phyloP scores from a whole-genome alignment of 768 basidiomycete genomes.

The Chalciporus pseudorubinellus region DNA sequence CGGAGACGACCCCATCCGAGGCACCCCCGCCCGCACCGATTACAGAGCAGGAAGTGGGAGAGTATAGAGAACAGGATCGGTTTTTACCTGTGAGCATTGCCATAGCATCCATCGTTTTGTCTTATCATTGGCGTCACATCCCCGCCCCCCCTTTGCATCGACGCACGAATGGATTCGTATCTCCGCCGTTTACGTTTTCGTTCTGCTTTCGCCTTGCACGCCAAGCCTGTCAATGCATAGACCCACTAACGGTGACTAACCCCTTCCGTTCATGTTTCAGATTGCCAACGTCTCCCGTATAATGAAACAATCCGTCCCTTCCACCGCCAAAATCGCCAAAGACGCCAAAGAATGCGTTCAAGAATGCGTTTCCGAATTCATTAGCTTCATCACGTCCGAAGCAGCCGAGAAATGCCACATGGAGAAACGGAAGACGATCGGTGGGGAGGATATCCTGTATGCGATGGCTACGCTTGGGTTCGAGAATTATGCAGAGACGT shows the following conservation, averaged over 20 bases:
- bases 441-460: slow-evolving; percentile 94
- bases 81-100: slow-evolving; percentile 83
- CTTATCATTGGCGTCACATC: no score
- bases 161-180: no score
- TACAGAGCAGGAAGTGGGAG: slow-evolving; percentile 90
- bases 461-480: slow-evolving; percentile 94
- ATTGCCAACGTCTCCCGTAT: slow-evolving; percentile 98
- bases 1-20: slow-evolving; percentile 37
- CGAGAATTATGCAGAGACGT: slow-evolving; percentile 89
- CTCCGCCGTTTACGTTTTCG: background rate
- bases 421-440: slow-evolving; percentile 97
- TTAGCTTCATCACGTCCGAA: slow-evolving; percentile 95
- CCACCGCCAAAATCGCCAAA: slow-evolving; percentile 93
- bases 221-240: no score
- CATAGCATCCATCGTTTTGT: no score
- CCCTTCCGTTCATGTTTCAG: slow-evolving; percentile 37
- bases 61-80: slow-evolving; percentile 93
- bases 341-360: slow-evolving; percentile 99
- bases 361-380: slow-evolving; percentile 98
- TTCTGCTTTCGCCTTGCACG: background rate
- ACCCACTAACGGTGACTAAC: background rate
- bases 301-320: slow-evolving; percentile 90
- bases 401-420: slow-evolving; percentile 92
- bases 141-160: no score
- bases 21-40: slow-evolving; percentile 64